Base-by-base conservation (phyloP, 306 rosid genomes). In the Myrica gale region DNA sequence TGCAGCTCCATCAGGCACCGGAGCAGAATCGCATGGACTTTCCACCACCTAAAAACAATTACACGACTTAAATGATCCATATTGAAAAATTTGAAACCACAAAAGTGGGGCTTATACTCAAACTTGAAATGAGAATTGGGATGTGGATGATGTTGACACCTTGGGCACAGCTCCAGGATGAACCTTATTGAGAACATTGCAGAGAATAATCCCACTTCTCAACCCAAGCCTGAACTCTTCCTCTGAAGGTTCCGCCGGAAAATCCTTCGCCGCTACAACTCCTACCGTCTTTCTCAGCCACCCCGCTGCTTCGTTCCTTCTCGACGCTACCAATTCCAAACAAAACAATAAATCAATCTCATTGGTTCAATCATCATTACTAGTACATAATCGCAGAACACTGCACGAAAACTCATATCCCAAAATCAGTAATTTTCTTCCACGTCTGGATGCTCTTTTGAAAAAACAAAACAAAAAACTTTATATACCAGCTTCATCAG, bases 221-320 rank as follows among this genome's bases (percentile, higher is more conserved):
- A 94, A 81, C 79, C 96, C 96, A 84, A 94, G 96, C 87, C 97
- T 90, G 68, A 94, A 89, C 82, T 90, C 98, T 82, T 94, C 97
- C 88, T 92, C 98, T 3, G 98, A 90, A 3, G 98, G 98, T 81
- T 94, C 96, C 39, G 97, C 98, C 0, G 98, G 98, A 73, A 94
- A 85, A 80, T 94, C 97, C 78, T 89, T 94, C 37, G 96, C 98
- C n/a, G 88, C 98, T 26, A 94, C 98, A 10, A 94, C 96, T 72
- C 98, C 98, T 37, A 90, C 85, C 97, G 84, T 88, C 92, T 90
- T 94, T 42, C 98, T 88, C 73, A 94, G 84, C 98, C 98, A 94
- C 78, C 96, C 97, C 11, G 97, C 97, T 6, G 98, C 98, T 73
- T 94, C 97, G 66, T 87, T 80, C 75, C 98, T 90, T 83, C 98